Conservation (phyloP, 768 basidiomycete species). For the Mycena vitilis region DNA sequence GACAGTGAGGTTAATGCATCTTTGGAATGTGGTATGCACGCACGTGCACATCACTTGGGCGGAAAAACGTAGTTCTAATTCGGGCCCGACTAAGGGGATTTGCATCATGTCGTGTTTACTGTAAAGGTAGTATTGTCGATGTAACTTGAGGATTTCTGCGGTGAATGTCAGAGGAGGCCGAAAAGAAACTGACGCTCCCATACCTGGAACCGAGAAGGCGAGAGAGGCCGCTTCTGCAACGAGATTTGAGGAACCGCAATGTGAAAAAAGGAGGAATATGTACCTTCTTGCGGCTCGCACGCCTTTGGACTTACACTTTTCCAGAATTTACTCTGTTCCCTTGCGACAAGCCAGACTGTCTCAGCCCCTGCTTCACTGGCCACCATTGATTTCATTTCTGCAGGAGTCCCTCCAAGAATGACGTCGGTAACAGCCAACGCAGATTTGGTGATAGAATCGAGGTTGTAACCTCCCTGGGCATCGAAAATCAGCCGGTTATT, state of each 20-base stretch:
- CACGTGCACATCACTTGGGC: slow-evolving; percentile 93
- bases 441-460: slow-evolving; percentile 88
- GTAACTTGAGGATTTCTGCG: slow-evolving; percentile 86
- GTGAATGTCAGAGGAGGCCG: slow-evolving; percentile 16
- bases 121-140: slow-evolving; percentile 88
- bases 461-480: slow-evolving; percentile 91
- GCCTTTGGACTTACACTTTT: slow-evolving; percentile 84
- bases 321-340: slow-evolving; percentile 93
- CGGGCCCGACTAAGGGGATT: slow-evolving; percentile 76
- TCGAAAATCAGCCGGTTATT: slow-evolving; percentile 14
- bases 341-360: slow-evolving; percentile 89
- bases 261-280: slow-evolving; percentile 1
- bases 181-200: slow-evolving; percentile 7
- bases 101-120: slow-evolving; percentile 82
- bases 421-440: slow-evolving; percentile 87
- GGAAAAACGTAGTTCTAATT: slow-evolving; percentile 78
- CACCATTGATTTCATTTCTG: slow-evolving; percentile 74
- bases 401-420: slow-evolving; percentile 91
- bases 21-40: slow-evolving; percentile 42
- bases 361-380: slow-evolving; percentile 88
- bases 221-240: slow-evolving; percentile 69
- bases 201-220: slow-evolving; percentile 77
- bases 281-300: slow-evolving; percentile 86
- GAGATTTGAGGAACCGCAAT: slow-evolving; percentile 16
- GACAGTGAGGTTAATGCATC: neutral